Evolutionary conservation across 345 rosid genomes (phyloP).

Genomic region (Citrus sp.): DNA sequence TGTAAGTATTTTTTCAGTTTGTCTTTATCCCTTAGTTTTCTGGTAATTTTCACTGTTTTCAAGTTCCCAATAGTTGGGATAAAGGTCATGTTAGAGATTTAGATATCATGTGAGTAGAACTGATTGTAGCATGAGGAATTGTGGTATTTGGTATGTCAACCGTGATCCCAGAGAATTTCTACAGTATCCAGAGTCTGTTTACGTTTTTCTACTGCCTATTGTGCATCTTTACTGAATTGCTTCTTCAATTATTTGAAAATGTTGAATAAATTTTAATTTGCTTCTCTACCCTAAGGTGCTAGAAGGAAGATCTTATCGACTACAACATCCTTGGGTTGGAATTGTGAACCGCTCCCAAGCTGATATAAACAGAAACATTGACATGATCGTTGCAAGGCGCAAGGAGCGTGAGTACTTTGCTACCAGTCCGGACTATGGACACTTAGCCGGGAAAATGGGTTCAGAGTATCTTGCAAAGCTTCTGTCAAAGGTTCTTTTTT

Average conservation of each 20-base stretch:
- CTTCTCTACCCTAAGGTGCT: constrained; percentile 53
- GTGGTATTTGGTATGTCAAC: background rate
- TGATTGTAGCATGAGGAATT: background rate
- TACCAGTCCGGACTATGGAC: constrained; percentile 91
- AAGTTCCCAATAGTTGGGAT: background rate
- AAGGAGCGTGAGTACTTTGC: constrained; percentile 90
- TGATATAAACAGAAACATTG: constrained; percentile 82
- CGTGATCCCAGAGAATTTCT: background rate
- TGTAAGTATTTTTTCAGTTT: constrained; percentile 40
- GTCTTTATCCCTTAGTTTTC: background rate
- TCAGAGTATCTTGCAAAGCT: constrained; percentile 95
- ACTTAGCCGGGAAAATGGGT: constrained; percentile 90
- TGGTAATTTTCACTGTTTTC: background rate
- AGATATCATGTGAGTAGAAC: background rate
- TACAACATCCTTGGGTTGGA: constrained; percentile 97
- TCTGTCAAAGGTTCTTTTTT: constrained; percentile 70
- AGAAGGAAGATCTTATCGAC: constrained; percentile 86
- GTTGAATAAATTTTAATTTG: background rate
- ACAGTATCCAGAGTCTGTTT: background rate
- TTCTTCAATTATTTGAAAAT: background rate
- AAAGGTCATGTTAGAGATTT: background rate
- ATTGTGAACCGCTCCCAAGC: constrained; percentile 98
- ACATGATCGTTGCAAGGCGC: constrained; percentile 86
- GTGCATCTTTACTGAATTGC: background rate
- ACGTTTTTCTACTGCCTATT: background rate